phyloP scores from a whole-genome alignment of 1,139 yeast species.

The Taiozyma sp. region DNA sequence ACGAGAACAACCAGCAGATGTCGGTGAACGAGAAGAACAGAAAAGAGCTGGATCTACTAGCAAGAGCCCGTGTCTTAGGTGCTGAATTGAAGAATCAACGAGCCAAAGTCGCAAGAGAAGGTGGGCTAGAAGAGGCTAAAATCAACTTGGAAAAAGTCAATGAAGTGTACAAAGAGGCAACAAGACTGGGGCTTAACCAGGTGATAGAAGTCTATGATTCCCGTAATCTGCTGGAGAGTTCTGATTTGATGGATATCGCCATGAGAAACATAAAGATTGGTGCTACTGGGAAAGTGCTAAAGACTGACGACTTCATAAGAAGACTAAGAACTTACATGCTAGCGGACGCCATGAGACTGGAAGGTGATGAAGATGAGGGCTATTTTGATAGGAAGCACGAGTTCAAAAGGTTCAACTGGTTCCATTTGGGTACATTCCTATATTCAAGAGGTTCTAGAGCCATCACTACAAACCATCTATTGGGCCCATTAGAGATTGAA shows the following conservation, averaged over 20 bases:
- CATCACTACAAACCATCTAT: constrained; percentile 51
- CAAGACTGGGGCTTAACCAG: constrained; percentile 25
- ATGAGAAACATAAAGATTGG: constrained; percentile 56
- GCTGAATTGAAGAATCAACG: constrained; percentile 30
- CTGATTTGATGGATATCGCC: constrained; percentile 45
- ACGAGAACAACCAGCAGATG: not conserved
- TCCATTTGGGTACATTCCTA: constrained; percentile 51
- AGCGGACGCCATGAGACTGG: constrained; percentile 22
- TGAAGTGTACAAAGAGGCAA: constrained; percentile 30
- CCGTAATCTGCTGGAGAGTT: constrained; percentile 36
- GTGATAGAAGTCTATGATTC: constrained; percentile 43
- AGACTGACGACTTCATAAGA: constrained; percentile 40
- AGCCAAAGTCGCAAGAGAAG: constrained; percentile 35
- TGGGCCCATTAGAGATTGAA: constrained; percentile 71
- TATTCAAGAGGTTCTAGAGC: constrained; percentile 43
- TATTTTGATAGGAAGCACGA: constrained; percentile 22
- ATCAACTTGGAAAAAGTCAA: constrained; percentile 32
- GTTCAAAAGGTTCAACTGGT: constrained; percentile 45
- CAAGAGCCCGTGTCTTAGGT: constrained; percentile 15
- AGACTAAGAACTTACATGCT: constrained; percentile 36
- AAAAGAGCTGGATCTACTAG: constrained; percentile 17
- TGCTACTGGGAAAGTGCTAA: constrained; percentile 43
- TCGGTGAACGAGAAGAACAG: constrained; percentile 1
- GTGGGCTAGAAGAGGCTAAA: constrained; percentile 34
- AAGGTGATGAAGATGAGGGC: constrained; percentile 20